These are phyloP conservation scores for Leucocoprinus sp. DNA, from an alignment of 768 basidiomycete genomes.

Conservation along the genomic window DNA sequence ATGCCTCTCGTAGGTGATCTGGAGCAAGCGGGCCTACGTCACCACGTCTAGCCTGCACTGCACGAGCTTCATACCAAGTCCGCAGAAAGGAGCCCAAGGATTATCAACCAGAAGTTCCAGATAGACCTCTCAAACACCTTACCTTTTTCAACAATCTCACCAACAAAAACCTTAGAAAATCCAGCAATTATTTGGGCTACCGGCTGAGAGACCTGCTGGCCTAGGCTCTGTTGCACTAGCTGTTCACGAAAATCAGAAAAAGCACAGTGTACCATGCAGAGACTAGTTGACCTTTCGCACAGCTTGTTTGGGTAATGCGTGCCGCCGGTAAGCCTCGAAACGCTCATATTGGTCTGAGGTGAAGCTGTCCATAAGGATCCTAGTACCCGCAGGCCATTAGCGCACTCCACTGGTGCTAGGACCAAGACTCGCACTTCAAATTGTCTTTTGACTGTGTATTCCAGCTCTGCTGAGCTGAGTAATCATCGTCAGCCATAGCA, in stretches of 20 bases:
- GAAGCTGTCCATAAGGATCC: conserved; percentile 86
- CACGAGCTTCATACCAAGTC: conserved; percentile 44
- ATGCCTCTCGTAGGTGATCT: conserved; percentile 86
- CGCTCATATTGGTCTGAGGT: conserved; percentile 78
- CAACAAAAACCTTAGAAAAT: conserved; percentile 87
- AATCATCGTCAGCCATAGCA: conserved; percentile 86
- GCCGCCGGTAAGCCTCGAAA: conserved; percentile 81
- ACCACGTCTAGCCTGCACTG: conserved; percentile 61
- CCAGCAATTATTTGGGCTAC: conserved; percentile 88
- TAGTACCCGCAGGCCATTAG: conserved; percentile 19
- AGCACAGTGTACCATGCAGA: too few species aligned
- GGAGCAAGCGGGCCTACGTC: conserved; percentile 79
- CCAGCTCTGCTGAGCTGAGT: conserved; percentile 75
- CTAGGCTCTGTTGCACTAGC: conserved; percentile 78
- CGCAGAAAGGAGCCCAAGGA: too few species aligned
- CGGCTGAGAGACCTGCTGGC: conserved; percentile 78
- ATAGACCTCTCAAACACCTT: too few species aligned
- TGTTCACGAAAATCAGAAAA: conserved; percentile 19
- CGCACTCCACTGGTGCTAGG: not conserved
- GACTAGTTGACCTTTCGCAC: conserved; percentile 70
- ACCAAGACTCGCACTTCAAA: conserved; percentile 45
- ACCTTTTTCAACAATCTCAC: conserved; percentile 90
- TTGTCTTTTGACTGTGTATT: conserved; percentile 87
- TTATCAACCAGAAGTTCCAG: too few species aligned
- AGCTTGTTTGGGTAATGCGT: conserved; percentile 75